These are phyloP conservation scores for Cutaneotrichosporon cavernicola DNA, from an alignment of 1,284 basidiomycete genomes.

Conservation along the genomic window DNA sequence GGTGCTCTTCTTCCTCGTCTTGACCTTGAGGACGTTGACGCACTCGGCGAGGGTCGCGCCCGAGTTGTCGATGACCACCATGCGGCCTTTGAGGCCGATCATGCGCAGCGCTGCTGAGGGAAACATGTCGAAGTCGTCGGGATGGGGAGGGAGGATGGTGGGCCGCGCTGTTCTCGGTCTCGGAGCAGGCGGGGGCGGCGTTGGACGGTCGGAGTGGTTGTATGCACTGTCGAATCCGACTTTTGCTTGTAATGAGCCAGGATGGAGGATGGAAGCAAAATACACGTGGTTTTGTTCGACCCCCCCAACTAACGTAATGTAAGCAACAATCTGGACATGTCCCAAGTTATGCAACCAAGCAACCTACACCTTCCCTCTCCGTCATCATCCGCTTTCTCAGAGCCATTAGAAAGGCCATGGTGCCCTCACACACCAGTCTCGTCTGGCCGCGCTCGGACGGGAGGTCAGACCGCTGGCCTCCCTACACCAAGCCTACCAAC, in stretches of 20 bases:
- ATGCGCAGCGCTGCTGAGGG: conserved; percentile 54
- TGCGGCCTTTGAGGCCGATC: conserved; percentile 89
- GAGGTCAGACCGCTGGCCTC: conserved; percentile 8
- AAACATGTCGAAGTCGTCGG: background rate
- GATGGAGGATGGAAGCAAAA: conserved; percentile 15
- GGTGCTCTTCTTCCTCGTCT: conserved; percentile 60
- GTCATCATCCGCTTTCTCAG: background rate
- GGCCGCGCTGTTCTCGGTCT: background rate
- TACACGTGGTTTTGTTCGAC: background rate
- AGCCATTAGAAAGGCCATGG: background rate
- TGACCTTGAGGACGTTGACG: conserved; percentile 94
- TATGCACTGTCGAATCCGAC: conserved; percentile 4
- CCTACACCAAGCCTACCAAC: background rate
- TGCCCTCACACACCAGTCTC: conserved; percentile 10
- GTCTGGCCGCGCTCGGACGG: conserved; percentile 24
- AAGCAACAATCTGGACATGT: background rate
- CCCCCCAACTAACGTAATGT: background rate
- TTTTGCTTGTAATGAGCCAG: conserved; percentile 6
- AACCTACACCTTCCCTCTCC: background rate
- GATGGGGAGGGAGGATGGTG: background rate
- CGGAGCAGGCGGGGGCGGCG: background rate
- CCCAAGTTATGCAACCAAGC: background rate
- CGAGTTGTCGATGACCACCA: conserved; percentile 99
- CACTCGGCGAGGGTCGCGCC: conserved; percentile 93
- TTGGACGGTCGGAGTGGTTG: background rate